Base-by-base conservation (phyloP, 192 early-diverging fungal species). In the Dispira simplex region DNA sequence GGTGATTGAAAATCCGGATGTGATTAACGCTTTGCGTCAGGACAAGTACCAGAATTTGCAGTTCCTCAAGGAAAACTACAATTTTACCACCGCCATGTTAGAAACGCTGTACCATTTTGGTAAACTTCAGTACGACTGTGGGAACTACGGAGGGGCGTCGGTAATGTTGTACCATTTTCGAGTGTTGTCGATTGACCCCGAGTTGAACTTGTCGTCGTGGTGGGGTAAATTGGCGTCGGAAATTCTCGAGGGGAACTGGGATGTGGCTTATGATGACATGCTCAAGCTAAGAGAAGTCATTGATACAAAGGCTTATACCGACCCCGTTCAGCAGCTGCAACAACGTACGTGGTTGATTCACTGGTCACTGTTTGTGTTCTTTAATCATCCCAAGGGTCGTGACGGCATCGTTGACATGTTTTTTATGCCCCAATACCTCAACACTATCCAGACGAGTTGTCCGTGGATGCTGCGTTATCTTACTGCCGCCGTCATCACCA, bases 191-290 rank as follows among this genome's bases (percentile, higher is more conserved):
- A 92, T 89, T 23, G 92, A 97, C 73, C 68, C 77, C 56, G 90
- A 90, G 63, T 82, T 82, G 39, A 90, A 84, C 64, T 70, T 92
- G 44, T 88, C 81, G 53, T 92, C 95, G 32, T 77, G 93, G 64
- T 98, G 95, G 95, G 95, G 95, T 66, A 98, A 98, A 73, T 83
- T 98, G 59, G 93, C 90, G 13, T 85, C 89, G 25, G 95, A 98
- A 66, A 97, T 98, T 65, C 79, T 97, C 67, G 81, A 85, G 51
- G 83, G 85, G 69, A 94, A 95, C 83, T 95, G 91, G 92, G 93
- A 97, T 53, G 79, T 79, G 27, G 94, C 93, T 21, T 82, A 85
- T 47, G 92, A 93, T 64, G 95, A 97, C 69, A 76, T 98, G 63
- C 79, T 83, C 70, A 86, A 85, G 64, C 77, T 98, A 58, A 84